Percentiles rank a stretch among this genome's conserved stretches.
These are phyloP conservation scores for Edaphochlamys debaryana DNA, from an alignment of 139 green algal species.

Conservation along the genomic window DNA sequence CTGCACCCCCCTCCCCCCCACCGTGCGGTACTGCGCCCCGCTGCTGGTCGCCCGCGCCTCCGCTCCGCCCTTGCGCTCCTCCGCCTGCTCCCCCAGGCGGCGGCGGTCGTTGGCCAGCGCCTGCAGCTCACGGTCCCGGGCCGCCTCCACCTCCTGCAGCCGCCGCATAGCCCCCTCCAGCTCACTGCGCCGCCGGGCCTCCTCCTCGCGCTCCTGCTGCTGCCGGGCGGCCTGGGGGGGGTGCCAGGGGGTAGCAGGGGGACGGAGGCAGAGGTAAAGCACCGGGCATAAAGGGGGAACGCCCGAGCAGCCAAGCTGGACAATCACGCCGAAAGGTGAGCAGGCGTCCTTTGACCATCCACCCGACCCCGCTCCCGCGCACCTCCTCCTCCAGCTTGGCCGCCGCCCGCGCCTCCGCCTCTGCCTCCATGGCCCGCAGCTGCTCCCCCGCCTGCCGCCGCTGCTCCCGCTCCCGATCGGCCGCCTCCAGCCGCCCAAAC, in stretches of 20 bases:
- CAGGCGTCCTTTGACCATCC: too few relatives aligned
- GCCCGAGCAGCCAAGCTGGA: too few relatives aligned
- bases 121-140: conserved; percentile 1
- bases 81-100: neutral
- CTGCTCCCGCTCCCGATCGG: conserved; percentile 39
- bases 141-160: neutral
- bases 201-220: neutral
- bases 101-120: conserved; percentile 17
- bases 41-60: neutral
- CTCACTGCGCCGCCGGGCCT: neutral
- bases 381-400: neutral
- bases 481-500: conserved; percentile 23
- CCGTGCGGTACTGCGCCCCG: neutral
- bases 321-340: too few relatives aligned
- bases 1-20: too few relatives aligned
- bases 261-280: too few relatives aligned
- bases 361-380: too few relatives aligned
- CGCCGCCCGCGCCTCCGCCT: neutral
- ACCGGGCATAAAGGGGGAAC: too few relatives aligned
- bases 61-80: neutral
- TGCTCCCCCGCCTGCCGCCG: conserved; percentile 22
- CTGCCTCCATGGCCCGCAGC: conserved; percentile 33
- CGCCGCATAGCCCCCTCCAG: neutral
- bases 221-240: neutral
- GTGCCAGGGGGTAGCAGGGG: neutral